These are phyloP conservation scores for Arabidopsis hybrid DNA, from an alignment of 441 rosid species.

Conservation along the genomic window DNA sequence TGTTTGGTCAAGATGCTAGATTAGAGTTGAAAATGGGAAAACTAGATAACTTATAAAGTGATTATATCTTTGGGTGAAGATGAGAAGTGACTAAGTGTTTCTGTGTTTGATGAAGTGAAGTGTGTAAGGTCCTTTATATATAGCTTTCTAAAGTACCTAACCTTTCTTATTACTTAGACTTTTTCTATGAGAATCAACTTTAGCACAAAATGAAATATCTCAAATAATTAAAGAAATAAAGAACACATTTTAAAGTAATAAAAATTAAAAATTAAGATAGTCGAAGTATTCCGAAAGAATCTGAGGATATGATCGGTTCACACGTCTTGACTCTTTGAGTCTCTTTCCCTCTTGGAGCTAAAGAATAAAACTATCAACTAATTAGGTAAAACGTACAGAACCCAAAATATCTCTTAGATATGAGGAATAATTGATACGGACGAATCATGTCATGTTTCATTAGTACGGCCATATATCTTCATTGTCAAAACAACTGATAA, in stretches of 20 bases:
- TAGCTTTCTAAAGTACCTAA: slow-evolving; percentile 24
- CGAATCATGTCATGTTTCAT: slow-evolving; percentile 27
- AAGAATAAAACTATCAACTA: slow-evolving; percentile 23
- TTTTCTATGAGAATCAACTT: slow-evolving; percentile 30
- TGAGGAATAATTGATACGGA: slow-evolving; percentile 34
- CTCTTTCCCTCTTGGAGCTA: slow-evolving; percentile 21
- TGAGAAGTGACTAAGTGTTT: slow-evolving; percentile 26
- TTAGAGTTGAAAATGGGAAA: slow-evolving; percentile 10
- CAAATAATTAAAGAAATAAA: background rate
- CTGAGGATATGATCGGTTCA: slow-evolving; percentile 9
- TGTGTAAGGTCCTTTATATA: slow-evolving; percentile 21
- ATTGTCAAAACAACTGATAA: background rate
- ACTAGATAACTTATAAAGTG: background rate
- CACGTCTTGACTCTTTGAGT: slow-evolving; percentile 22
- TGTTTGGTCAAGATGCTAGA: background rate
- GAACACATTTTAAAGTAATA: background rate
- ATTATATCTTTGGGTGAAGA: slow-evolving; percentile 19
- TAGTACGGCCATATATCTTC: slow-evolving; percentile 20
- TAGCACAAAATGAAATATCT: slow-evolving; percentile 4
- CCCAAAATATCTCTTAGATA: slow-evolving; percentile 11
- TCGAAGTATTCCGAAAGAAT: slow-evolving; percentile 13
- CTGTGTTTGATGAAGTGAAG: slow-evolving; percentile 21
- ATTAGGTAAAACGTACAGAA: slow-evolving; percentile 3
- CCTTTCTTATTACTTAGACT: slow-evolving; percentile 14
- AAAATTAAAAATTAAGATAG: slow-evolving; percentile 13